Conservation (phyloP, 805 yeast genomes). For the Lipomyces sp. region DNA sequence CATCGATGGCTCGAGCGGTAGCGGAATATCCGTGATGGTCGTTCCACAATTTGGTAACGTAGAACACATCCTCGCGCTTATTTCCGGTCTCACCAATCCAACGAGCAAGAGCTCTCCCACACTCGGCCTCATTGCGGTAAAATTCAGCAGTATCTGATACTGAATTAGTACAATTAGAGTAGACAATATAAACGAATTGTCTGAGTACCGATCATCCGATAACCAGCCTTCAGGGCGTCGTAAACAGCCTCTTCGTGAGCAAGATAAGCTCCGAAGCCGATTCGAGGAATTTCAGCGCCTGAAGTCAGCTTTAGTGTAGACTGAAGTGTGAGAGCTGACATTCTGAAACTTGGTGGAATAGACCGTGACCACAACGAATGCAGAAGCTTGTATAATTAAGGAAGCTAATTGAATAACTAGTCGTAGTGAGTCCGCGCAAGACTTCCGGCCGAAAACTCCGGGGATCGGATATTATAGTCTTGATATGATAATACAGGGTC, state of each 20-base stretch:
- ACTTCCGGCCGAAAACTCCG: too few relatives aligned
- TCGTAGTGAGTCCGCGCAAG: too few relatives aligned
- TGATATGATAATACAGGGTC: too few relatives aligned
- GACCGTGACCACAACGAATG: neutral
- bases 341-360: neutral
- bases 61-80: constrained; percentile 62
- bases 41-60: constrained; percentile 79
- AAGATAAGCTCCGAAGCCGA: constrained; percentile 28
- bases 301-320: constrained; percentile 23
- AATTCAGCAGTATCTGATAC: constrained; percentile 61
- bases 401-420: too few relatives aligned
- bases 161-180: neutral
- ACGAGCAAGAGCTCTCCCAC: constrained; percentile 60
- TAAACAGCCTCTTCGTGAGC: constrained; percentile 51
- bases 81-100: constrained; percentile 45
- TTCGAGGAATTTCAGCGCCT: constrained; percentile 20
- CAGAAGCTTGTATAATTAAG: too few relatives aligned
- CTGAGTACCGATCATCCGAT: constrained; percentile 62
- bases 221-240: constrained; percentile 66
- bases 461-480: too few relatives aligned
- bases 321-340: constrained; percentile 14
- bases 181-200: neutral
- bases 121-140: constrained; percentile 69
- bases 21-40: constrained; percentile 58
- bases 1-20: constrained; percentile 63